These are phyloP conservation scores for Xylariaceae sp. DNA, from an alignment of 2,329 filamentous ascomycete species.

Conservation along the genomic window DNA sequence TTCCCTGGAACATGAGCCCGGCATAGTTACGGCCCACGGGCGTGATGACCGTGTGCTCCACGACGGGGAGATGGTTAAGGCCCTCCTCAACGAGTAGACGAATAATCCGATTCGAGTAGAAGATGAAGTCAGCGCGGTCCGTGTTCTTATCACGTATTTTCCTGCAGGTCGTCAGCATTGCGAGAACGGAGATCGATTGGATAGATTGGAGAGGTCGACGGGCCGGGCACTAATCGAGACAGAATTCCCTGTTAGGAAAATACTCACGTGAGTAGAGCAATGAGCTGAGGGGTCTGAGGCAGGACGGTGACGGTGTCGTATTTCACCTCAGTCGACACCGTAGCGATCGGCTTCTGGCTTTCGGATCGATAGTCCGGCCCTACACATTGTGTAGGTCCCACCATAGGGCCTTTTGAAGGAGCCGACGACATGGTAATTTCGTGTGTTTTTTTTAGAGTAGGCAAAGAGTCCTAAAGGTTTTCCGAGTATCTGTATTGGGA, in stretches of 20 bases:
- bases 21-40: constrained; percentile 84
- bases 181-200: constrained; percentile 3
- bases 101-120: constrained; percentile 98
- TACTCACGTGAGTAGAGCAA: constrained; percentile 92
- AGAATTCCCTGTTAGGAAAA: constrained; percentile 20
- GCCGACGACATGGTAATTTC: constrained; percentile 36
- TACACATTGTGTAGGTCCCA: constrained; percentile 56
- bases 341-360: constrained; percentile 76
- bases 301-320: constrained; percentile 87
- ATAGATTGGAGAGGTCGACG: not conserved
- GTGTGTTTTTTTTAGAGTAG: constrained; percentile 20
- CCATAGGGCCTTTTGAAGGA: constrained; percentile 28
- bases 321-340: constrained; percentile 74
- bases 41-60: constrained; percentile 83
- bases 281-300: constrained; percentile 90
- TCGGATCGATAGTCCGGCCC: constrained; percentile 74
- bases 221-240: not conserved
- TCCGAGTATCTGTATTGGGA: constrained; percentile 13
- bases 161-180: constrained; percentile 43
- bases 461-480: not conserved
- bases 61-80: constrained; percentile 88
- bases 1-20: constrained; percentile 91
- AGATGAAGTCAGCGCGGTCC: constrained; percentile 92
- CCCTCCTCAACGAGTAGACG: constrained; percentile 94
- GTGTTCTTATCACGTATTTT: constrained; percentile 94